Evolutionary conservation across 2,329 filamentous ascomycete species (phyloP).

Genomic region (Plectosphaerella cucumerina): DNA sequence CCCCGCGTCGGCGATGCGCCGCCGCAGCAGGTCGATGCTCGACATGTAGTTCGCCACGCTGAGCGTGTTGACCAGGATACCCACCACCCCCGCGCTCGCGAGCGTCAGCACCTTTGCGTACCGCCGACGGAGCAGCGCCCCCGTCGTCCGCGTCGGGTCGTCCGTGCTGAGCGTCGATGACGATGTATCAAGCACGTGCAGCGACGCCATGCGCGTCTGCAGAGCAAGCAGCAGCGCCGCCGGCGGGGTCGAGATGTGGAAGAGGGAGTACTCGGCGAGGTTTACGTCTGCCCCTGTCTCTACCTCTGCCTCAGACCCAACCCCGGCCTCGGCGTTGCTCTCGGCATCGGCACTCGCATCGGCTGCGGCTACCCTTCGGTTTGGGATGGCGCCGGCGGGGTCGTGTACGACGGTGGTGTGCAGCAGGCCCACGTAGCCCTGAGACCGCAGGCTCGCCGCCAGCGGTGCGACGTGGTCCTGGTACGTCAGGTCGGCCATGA

Average conservation of each 20-base stretch:
- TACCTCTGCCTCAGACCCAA: slow-evolving; percentile 19
- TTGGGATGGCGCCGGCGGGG: slow-evolving; percentile 77
- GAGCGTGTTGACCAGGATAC: slow-evolving; percentile 93
- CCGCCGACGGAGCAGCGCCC: slow-evolving; percentile 67
- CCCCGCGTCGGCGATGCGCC: slow-evolving; percentile 69
- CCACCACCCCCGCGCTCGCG: slow-evolving; percentile 77
- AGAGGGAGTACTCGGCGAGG: slow-evolving; percentile 68
- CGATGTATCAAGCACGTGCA: slow-evolving; percentile 62
- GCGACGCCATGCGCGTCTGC: slow-evolving; percentile 71
- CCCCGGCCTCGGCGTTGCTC: slow-evolving; percentile 15
- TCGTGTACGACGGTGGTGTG: slow-evolving; percentile 72
- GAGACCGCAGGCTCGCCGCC: slow-evolving; percentile 44
- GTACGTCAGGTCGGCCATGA: slow-evolving; percentile 91
- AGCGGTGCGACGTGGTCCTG: slow-evolving; percentile 66
- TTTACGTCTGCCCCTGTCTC: slow-evolving; percentile 19
- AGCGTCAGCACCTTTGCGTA: slow-evolving; percentile 84
- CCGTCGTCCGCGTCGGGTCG: slow-evolving; percentile 38
- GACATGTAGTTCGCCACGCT: slow-evolving; percentile 86
- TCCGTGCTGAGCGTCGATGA: slow-evolving; percentile 47
- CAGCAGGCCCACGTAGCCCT: slow-evolving; percentile 68
- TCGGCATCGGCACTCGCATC: slow-evolving; percentile 22
- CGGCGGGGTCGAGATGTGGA: slow-evolving; percentile 80
- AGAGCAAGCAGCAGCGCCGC: slow-evolving; percentile 82
- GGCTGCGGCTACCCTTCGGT: slow-evolving; percentile 58
- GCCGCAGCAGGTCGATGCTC: slow-evolving; percentile 70